Evolutionary conservation across 2,329 filamentous ascomycete genomes (phyloP), one percentile per base, ranked within the genome.

Genomic region (Conoideocrella luteorostrata): DNA sequence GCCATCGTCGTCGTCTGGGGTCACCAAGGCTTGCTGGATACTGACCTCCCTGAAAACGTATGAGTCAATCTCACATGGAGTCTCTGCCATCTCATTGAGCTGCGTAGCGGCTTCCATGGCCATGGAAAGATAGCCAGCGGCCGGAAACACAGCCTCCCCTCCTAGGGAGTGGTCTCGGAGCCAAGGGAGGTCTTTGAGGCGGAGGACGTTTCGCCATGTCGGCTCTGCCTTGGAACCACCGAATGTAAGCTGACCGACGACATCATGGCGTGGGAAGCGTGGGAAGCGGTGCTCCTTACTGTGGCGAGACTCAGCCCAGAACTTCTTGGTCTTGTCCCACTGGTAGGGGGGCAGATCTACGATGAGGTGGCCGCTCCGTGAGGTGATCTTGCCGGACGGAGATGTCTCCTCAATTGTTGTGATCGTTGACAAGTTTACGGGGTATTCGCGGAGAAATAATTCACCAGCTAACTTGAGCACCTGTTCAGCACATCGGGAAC

Each of bases 121-220:
- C 54, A 72, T 68, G 13, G 60, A 56, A 1, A 72, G 42, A 50
- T 70, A 74, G 0, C 60, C 69, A 0, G 70, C 64, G 1, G 54
- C 65, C 0, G 73, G 72, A 40, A 72, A 71, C 6, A 76, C 55
- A 12, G 63, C 56, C 32, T 69, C 54, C 15, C 69, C 74, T 49
- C 79, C 74, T 51, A 81, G 69, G 43, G 62, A 62, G 59, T 81
- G 78, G 50, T 79, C 71, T 33, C 72, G 64, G 10, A 79, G 61
- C 64, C 80, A 82, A 4, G 79, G 71, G 1, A 72, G 55, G 47
- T 75, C 70, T 22, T 68, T 64, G 4, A 68, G 47, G 10, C 66
- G 64, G 26, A 74, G 54, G 26, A 74, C 65, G 48, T 72, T 72
- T 40, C 70, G 60, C 72, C 71, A 75, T 2, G 61, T 67, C 3